Percentiles rank a stretch among this genome's conserved stretches.
Evolutionary conservation across 2,329 filamentous ascomycete genomes (phyloP).

Genomic region (Fusarium begoniae): DNA sequence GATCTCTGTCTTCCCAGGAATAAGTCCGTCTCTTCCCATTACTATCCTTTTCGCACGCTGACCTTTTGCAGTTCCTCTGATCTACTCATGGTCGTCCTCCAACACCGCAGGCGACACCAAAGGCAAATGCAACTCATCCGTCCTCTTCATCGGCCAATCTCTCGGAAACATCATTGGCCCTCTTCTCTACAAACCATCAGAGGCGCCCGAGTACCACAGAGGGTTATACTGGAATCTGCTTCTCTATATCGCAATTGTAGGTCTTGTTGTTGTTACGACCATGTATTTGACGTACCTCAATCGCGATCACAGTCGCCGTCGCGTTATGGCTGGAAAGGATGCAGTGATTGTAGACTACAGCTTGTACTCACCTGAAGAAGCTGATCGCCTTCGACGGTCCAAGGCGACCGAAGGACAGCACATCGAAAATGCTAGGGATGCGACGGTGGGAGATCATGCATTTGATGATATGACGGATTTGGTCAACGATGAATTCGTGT

Average conservation of each 20-base stretch:
- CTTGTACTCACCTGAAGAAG: constrained; percentile 7
- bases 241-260: constrained; percentile 65
- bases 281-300: constrained; percentile 58
- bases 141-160: constrained; percentile 69
- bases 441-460: constrained; percentile 7
- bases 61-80: constrained; percentile 54
- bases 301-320: constrained; percentile 58
- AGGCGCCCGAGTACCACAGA: constrained; percentile 48
- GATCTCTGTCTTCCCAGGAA: constrained; percentile 66
- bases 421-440: not conserved
- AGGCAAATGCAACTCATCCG: constrained; percentile 69
- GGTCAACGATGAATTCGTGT: constrained; percentile 35
- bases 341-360: constrained; percentile 61
- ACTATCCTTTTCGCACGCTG: fast-evolving
- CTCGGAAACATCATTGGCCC: constrained; percentile 70
- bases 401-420: constrained; percentile 2
- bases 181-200: constrained; percentile 43
- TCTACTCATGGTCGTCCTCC: constrained; percentile 65
- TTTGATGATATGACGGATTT: constrained; percentile 35
- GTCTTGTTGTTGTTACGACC: constrained; percentile 45
- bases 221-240: constrained; percentile 66
- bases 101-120: constrained; percentile 74
- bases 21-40: constrained; percentile 1
- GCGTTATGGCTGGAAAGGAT: constrained; percentile 65
- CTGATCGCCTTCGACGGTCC: constrained; percentile 52